Evolutionary conservation across 768 basidiomycete species (phyloP).

Genomic region (Lactarius psammicola): DNA sequence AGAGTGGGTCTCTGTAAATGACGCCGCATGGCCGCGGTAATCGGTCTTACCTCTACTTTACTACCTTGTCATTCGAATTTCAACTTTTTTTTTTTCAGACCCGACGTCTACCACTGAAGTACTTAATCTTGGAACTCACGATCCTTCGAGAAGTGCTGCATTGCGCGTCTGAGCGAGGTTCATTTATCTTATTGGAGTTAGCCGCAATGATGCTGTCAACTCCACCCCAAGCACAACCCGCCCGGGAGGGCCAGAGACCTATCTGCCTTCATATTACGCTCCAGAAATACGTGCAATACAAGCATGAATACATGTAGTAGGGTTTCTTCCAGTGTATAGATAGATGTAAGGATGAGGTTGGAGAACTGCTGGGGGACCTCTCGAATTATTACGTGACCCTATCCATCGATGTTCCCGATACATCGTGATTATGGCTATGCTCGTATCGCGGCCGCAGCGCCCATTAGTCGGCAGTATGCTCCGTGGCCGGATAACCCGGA

Average conservation of each 20-base stretch:
- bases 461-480: constrained; percentile 25
- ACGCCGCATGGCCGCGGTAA: constrained; percentile 27
- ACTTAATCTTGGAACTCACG: constrained; percentile 25
- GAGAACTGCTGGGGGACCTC: constrained; percentile 16
- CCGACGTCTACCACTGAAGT: constrained; percentile 20
- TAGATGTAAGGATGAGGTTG: constrained; percentile 16
- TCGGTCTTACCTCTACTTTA: constrained; percentile 10
- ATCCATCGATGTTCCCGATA: constrained; percentile 26
- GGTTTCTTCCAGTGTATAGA: constrained; percentile 10
- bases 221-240: constrained; percentile 17
- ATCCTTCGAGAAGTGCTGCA: constrained; percentile 25
- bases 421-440: constrained; percentile 25
- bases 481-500: constrained; percentile 25
- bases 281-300: constrained; percentile 22
- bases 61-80: constrained; percentile 21
- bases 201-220: constrained; percentile 27
- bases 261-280: constrained; percentile 18
- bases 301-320: constrained; percentile 21
- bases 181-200: constrained; percentile 30
- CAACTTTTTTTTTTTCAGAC: constrained; percentile 18
- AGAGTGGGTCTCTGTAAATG: constrained; percentile 18
- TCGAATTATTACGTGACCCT: constrained; percentile 24
- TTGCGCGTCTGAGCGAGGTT: constrained; percentile 16
- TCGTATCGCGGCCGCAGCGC: constrained; percentile 27
- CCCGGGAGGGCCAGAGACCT: constrained; percentile 16